phyloP scores from a whole-genome alignment of 192 early-diverging fungal genomes.

The Backusella luteola region DNA sequence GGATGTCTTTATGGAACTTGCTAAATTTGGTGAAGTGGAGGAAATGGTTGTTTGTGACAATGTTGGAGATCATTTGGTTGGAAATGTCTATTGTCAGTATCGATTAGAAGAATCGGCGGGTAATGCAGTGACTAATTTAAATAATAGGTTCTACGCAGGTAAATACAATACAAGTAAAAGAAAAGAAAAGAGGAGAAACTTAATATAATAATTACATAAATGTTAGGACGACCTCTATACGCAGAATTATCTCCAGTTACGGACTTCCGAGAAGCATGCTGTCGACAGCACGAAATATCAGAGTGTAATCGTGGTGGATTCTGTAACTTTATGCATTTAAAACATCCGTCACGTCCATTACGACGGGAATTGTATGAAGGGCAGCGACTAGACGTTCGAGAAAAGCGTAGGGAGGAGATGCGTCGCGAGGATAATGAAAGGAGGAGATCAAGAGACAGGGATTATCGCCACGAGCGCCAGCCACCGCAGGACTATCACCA shows the following conservation, averaged over 20 bases:
- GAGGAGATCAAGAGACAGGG: conserved; percentile 11
- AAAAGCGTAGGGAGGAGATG: conserved; percentile 45
- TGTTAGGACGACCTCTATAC: conserved; percentile 79
- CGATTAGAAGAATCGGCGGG: conserved; percentile 91
- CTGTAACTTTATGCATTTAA: conserved; percentile 99
- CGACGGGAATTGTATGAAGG: conserved; percentile 81
- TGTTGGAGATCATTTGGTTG: conserved; percentile 95
- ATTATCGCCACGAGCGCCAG: not conserved
- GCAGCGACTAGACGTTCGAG: conserved; percentile 58
- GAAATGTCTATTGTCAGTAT: conserved; percentile 95
- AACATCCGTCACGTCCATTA: conserved; percentile 75
- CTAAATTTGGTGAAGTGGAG: conserved; percentile 95
- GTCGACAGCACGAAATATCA: conserved; percentile 92
- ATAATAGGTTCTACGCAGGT: conserved; percentile 93
- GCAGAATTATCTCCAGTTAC: conserved; percentile 97
- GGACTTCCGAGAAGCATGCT: conserved; percentile 97
- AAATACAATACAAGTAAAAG: not conserved
- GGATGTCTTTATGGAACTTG: conserved; percentile 93
- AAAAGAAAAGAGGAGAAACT: not conserved
- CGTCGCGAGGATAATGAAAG: conserved; percentile 29
- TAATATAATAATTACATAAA: not conserved
- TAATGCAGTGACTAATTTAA: conserved; percentile 87
- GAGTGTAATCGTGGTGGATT: conserved; percentile 96
- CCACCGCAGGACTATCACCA: not conserved
- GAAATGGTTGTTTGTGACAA: conserved; percentile 99